Conservation (phyloP, 1,284 basidiomycete genomes). For the Phenoliferia sp. region DNA sequence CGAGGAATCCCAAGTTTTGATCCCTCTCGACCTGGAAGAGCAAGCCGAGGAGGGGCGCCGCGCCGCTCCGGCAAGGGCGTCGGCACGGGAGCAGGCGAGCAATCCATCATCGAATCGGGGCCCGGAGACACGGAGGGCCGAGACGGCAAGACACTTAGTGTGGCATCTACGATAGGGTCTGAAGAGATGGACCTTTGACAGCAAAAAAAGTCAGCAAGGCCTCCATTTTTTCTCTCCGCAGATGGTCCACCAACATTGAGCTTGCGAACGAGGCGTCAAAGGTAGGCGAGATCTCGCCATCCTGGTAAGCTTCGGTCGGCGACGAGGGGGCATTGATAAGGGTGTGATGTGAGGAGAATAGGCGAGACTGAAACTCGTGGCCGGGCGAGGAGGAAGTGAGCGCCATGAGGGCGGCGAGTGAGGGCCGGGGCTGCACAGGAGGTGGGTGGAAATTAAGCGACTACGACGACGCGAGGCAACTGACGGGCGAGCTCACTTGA, state of each 20-base stretch:
- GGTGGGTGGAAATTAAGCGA: too few species aligned
- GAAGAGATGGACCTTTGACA: conserved; percentile 23
- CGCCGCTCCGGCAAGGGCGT: background rate
- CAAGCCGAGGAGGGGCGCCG: background rate
- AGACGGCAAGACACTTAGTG: conserved; percentile 5
- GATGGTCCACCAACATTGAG: conserved; percentile 23
- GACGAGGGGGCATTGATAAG: conserved; percentile 18
- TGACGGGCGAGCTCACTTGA: too few species aligned
- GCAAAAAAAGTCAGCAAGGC: background rate
- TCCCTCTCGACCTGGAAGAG: background rate
- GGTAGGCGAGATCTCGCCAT: conserved; percentile 29
- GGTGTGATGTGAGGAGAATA: background rate
- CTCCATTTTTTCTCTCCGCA: background rate
- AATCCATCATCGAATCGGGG: conserved; percentile 22
- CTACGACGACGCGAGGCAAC: too few species aligned
- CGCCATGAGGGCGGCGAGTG: background rate
- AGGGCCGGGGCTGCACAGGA: background rate
- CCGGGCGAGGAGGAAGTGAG: conserved; percentile 9
- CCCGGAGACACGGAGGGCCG: background rate
- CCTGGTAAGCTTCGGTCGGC: conserved; percentile 18
- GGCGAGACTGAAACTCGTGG: conserved; percentile 3
- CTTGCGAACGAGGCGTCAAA: conserved; percentile 32
- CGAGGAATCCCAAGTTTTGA: background rate
- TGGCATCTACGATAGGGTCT: conserved; percentile 13
- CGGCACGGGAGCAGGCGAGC: conserved; percentile 20